Conservation (phyloP, 2,329 filamentous ascomycete species). For the Aspergillus neoniger region DNA sequence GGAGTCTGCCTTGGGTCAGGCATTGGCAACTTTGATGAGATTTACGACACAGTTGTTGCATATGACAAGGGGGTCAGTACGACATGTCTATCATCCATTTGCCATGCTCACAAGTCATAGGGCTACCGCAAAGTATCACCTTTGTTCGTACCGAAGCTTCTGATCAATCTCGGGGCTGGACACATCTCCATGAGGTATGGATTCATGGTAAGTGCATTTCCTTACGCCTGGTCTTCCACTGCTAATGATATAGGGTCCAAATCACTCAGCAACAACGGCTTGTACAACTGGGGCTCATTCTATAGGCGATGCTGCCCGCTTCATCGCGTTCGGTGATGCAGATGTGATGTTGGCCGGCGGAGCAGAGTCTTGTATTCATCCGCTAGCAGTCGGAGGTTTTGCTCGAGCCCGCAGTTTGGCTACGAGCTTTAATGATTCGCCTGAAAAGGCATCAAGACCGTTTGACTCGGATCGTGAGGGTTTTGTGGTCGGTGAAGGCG, state of each 20-base stretch:
- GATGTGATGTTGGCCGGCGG: constrained; percentile 96
- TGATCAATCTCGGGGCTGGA: constrained; percentile 93
- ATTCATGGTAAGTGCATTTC: constrained; percentile 57
- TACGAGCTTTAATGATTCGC: constrained; percentile 74
- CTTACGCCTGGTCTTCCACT: constrained; percentile 16
- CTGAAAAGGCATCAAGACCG: constrained; percentile 73
- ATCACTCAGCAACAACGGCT: constrained; percentile 89
- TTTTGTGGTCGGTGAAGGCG: constrained; percentile 92
- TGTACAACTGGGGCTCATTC: constrained; percentile 96
- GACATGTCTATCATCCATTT: neutral
- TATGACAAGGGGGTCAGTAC: constrained; percentile 70
- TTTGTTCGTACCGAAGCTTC: constrained; percentile 84
- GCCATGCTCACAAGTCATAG: constrained; percentile 46
- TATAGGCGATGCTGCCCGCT: constrained; percentile 88
- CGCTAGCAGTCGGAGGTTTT: constrained; percentile 88
- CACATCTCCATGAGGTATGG: constrained; percentile 93
- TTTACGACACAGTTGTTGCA: constrained; percentile 78
- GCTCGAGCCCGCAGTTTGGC: constrained; percentile 82
- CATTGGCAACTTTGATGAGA: constrained; percentile 89
- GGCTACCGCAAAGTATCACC: constrained; percentile 93
- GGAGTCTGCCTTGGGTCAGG: constrained; percentile 94
- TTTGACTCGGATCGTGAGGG: constrained; percentile 80
- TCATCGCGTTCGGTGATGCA: constrained; percentile 88
- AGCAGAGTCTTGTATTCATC: constrained; percentile 93
- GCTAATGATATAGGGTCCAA: constrained; percentile 65